Evolutionary conservation across 306 rosid species (phyloP).

Genomic region (Citrullus amarus): DNA sequence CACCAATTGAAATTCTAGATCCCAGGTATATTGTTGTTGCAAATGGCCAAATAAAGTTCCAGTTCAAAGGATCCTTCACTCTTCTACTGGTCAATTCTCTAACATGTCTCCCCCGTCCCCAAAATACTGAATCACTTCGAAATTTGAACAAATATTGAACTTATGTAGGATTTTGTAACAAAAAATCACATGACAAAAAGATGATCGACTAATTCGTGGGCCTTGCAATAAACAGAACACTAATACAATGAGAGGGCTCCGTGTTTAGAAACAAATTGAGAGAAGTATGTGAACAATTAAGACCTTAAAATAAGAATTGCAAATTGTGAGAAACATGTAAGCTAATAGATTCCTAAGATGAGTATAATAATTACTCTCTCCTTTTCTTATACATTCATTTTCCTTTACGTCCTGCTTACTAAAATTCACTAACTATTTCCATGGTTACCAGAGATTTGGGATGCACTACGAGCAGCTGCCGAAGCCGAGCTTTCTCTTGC

Average conservation of each 20-base stretch:
- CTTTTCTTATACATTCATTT: neutral
- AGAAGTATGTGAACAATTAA: too few relatives aligned
- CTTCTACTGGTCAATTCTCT: neutral
- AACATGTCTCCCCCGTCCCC: neutral
- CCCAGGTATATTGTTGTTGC: neutral
- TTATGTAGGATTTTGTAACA: neutral
- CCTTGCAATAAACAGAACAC: neutral
- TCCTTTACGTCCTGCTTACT: neutral
- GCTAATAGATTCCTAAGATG: too few relatives aligned
- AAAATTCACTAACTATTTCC: slow-evolving; percentile 18
- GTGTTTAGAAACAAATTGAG: neutral
- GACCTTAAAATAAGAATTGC: too few relatives aligned
- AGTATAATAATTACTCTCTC: neutral
- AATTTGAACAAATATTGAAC: neutral
- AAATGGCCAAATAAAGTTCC: neutral
- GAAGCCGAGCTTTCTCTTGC: slow-evolving; percentile 84
- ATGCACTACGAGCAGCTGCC: slow-evolving; percentile 95
- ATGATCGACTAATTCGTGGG: neutral
- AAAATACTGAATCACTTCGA: neutral
- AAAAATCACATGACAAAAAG: neutral
- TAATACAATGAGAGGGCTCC: neutral
- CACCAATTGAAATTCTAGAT: neutral
- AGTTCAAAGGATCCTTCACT: neutral
- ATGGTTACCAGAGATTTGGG: slow-evolving; percentile 79
- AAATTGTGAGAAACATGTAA: too few relatives aligned